Evolutionary conservation across 805 yeast species (phyloP), one percentile per base, ranked within the genome.

Genomic region (Kregervanrija fluxuum): DNA sequence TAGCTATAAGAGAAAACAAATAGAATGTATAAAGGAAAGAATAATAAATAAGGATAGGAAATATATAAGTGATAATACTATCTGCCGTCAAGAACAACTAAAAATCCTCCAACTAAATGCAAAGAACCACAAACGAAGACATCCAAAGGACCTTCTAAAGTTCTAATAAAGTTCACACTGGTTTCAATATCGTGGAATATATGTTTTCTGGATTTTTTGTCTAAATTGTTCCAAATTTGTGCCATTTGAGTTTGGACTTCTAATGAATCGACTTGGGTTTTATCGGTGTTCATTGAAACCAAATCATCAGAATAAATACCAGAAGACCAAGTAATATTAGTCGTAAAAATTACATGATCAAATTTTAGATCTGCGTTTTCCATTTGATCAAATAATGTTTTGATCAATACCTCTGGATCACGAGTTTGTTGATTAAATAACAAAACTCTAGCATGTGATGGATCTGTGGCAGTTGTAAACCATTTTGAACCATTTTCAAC

Each of bases 381-480:
- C 12, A 76, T 65, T 2, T 66, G 66, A 2, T 70, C 57, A 56
- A 74, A 67, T 22, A 93, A 67, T 43, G 70, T 68, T 14, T 68
- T 67, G 14, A 88, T 73, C 34, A 91, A 70, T 3, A 75, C 76
- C 16, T 71, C 71, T 4, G 90, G 89, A 50, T 90, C 96, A 56
- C 99, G 75, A 13, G 90, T 85, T 62, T 93, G 99, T 64, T 93
- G 99, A 62, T 93, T 93, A 70, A 95, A 93, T 6, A 93, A 63
- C 15, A 93, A 70, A 8, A 88, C 76, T 39, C 56, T 59, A 38
- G 59, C 48, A 53, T 66, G 49, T 1, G 49, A 46, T n/a, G 49
- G 46, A 16, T 48, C 38, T 13, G 68, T 68, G n/a, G 57, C 61
- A 3, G 62, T 48, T 9, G 64, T 64, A 54, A 83, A 87, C 99